These are phyloP conservation scores for Ophiobolus disseminans DNA, from an alignment of 2,329 filamentous ascomycete species.

Conservation along the genomic window DNA sequence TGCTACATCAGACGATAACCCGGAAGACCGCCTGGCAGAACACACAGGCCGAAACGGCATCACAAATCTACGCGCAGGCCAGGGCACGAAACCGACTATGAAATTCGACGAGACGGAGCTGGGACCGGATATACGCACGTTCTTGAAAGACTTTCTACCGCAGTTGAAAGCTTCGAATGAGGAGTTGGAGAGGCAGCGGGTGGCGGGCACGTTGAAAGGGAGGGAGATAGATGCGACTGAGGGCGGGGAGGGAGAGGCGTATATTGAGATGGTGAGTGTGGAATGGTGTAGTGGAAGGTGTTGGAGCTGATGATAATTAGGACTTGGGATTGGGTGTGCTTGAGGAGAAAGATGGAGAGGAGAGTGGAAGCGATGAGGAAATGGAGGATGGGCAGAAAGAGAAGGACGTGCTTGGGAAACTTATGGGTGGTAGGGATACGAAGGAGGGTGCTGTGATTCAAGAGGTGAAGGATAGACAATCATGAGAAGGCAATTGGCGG, in stretches of 20 bases:
- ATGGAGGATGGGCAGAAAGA: slow-evolving; percentile 29
- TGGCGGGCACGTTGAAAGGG: slow-evolving; percentile 47
- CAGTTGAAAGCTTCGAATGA: slow-evolving; percentile 53
- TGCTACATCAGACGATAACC: slow-evolving; percentile 7
- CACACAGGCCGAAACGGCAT: slow-evolving; percentile 19
- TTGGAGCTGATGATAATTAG: slow-evolving; percentile 22
- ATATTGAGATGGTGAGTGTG: slow-evolving; percentile 51
- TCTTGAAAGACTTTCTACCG: slow-evolving; percentile 53
- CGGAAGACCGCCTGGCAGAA: slow-evolving; percentile 9
- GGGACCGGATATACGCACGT: slow-evolving; percentile 39
- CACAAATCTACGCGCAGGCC: slow-evolving; percentile 38
- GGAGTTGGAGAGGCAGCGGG: slow-evolving; percentile 50
- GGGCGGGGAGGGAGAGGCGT: slow-evolving; percentile 36
- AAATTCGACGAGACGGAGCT: slow-evolving; percentile 33
- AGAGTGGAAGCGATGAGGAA: slow-evolving; percentile 32
- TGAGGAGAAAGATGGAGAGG: slow-evolving; percentile 46
- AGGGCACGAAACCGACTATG: slow-evolving; percentile 42
- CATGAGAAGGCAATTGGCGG: slow-evolving; percentile 12
- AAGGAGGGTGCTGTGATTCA: slow-evolving; percentile 34
- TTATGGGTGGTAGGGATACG: slow-evolving; percentile 42
- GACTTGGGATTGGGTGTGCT: slow-evolving; percentile 57
- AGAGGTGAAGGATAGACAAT: slow-evolving; percentile 33
- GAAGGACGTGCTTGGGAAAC: slow-evolving; percentile 46
- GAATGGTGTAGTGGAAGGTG: neutral
- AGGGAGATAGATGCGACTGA: slow-evolving; percentile 47